Base-by-base conservation (phyloP, 169 alveolate genomes). In the Babesia caballi region DNA sequence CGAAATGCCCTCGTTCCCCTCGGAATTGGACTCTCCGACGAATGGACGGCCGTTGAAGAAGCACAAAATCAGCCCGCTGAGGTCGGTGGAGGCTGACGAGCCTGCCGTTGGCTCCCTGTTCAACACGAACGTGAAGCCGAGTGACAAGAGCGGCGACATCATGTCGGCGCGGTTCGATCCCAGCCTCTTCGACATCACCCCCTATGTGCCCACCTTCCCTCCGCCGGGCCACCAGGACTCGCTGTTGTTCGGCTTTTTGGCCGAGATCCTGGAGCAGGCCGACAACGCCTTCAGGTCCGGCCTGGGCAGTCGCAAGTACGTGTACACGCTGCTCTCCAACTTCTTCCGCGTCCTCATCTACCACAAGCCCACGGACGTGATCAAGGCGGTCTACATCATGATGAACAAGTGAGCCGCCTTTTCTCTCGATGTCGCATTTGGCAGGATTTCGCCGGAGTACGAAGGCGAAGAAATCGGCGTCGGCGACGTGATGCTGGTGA, bases 391-490 rank as follows among this genome's bases (percentile, higher is more conserved):
- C 5, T 94, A 92, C 60, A 60, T 93, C 25, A 78, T 92, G 40
- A 66, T 91, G 56, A 91, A 92, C 77, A 85, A 85, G 82, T 90
- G n/a, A n/a, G 66, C 0, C 14, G 5, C 4, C 25, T 6, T 9
- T 32, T 23, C n/a, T 19, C 12, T 9, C 11, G 19, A 8, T 38
- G 7, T 23, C 17, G 3, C 15, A 3, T 2, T 12, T 25, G 23
- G 27, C 70, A 80, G 88, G 38, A 49, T 97, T n/a, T 96, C 96
- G 21, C 98, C 99, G 15, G 99, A 96, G 65, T 97, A 96, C 82
- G 93, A 91, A 74, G 95, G 94, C 35, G 90, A 89, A 5, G 99
- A 97, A 68, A 86, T 95, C 33, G 99, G 99, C 11, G 96, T 97
- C 30, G 99, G 99, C 0, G 96, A 95, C 36, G 94, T 96, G 66